Percentiles rank a stretch among this genome's conserved stretches.
Conservation (phyloP, 257 asterid species). For the Petrea volubilis region DNA sequence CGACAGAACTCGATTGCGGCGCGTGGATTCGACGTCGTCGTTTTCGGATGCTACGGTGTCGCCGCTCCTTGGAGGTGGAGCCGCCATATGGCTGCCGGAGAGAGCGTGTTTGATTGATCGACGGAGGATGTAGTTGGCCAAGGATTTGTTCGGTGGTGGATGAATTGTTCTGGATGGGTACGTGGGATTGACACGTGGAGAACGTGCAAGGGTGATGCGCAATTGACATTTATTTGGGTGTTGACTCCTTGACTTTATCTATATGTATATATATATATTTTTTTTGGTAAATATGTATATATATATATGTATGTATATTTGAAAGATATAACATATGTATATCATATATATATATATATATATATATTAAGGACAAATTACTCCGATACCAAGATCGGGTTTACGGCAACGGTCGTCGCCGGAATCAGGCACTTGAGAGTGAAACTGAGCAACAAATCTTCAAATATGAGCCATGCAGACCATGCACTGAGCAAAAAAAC, state of each 20-base stretch:
- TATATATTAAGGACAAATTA: too few species aligned
- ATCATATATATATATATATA: too few species aligned
- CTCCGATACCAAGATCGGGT: conserved; percentile 77
- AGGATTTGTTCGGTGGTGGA: conserved; percentile 24
- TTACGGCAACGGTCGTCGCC: conserved; percentile 86
- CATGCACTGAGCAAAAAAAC: conserved; percentile 4
- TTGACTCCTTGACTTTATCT: conserved; percentile 28
- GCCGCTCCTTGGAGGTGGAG: conserved; percentile 31
- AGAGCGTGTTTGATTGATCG: conserved; percentile 20
- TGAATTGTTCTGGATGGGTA: background rate
- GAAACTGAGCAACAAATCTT: conserved; percentile 65
- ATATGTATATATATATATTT: too few species aligned
- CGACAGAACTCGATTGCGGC: conserved; percentile 66
- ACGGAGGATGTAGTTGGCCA: conserved; percentile 24
- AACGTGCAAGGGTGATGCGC: conserved; percentile 15
- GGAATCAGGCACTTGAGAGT: conserved; percentile 70
- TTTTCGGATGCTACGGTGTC: conserved; percentile 10
- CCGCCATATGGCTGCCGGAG: conserved; percentile 34
- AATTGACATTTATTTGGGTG: conserved; percentile 5
- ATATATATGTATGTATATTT: too few species aligned
- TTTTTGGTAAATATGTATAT: too few species aligned
- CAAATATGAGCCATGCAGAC: too few species aligned
- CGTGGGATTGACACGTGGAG: conserved; percentile 35
- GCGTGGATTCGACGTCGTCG: conserved; percentile 49
- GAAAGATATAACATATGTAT: too few species aligned